Percentiles rank a stretch among this genome's conserved stretches.
Conservation (phyloP, 2,329 filamentous ascomycete genomes). For the Paecilomyces variotii region DNA sequence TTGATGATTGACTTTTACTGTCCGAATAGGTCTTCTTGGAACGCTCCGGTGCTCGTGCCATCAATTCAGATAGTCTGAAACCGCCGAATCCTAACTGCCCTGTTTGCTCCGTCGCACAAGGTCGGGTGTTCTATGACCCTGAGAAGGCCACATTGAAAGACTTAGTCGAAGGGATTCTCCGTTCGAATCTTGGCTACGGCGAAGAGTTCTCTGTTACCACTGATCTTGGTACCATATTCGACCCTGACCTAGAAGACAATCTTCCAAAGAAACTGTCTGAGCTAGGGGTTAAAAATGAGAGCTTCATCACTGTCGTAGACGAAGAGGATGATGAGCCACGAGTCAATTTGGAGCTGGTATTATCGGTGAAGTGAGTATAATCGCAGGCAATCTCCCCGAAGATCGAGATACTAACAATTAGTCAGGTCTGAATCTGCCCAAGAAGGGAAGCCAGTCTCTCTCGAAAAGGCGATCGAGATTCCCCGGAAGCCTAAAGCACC, state of each 20-base stretch:
- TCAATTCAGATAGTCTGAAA: constrained; percentile 48
- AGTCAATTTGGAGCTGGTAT: constrained; percentile 69
- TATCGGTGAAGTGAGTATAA: constrained; percentile 20
- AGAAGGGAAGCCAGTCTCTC: constrained; percentile 33
- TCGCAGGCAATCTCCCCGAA: not conserved
- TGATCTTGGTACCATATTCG: constrained; percentile 72
- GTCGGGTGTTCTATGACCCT: constrained; percentile 59
- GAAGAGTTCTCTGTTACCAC: constrained; percentile 74
- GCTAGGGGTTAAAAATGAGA: constrained; percentile 64
- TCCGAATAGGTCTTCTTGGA: constrained; percentile 64
- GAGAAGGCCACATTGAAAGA: constrained; percentile 67
- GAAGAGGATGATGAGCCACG: constrained; percentile 61
- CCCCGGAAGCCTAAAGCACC: constrained; percentile 37
- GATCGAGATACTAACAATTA: constrained; percentile 8
- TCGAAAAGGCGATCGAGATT: constrained; percentile 37
- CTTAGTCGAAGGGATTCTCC: constrained; percentile 67
- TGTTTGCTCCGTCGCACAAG: constrained; percentile 69
- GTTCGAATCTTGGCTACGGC: constrained; percentile 63
- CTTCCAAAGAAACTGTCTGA: constrained; percentile 70
- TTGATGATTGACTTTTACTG: not conserved
- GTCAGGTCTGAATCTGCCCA: constrained; percentile 21
- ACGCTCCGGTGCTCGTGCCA: constrained; percentile 50
- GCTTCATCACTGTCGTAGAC: constrained; percentile 76
- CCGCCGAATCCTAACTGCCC: constrained; percentile 73
- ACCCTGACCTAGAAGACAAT: constrained; percentile 82